Conservation (phyloP, 2,329 filamentous ascomycete genomes). For the Claviceps fusiformis region DNA sequence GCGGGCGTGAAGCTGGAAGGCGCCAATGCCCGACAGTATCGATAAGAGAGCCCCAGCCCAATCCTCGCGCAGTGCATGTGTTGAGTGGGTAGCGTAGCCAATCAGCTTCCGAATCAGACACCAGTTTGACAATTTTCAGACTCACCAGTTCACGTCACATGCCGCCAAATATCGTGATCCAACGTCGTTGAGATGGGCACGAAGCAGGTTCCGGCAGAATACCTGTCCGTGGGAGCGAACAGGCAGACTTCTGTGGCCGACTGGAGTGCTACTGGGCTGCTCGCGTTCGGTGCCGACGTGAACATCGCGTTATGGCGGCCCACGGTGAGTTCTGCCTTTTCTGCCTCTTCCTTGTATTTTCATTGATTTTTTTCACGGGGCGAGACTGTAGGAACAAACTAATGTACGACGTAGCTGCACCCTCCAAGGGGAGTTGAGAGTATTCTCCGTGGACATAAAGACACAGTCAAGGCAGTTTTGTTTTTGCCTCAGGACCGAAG, state of each 20-base stretch:
- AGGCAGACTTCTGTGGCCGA: constrained; percentile 80
- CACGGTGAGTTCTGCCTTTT: constrained; percentile 37
- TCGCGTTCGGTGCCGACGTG: constrained; percentile 81
- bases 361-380: neutral
- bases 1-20: neutral
- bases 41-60: constrained; percentile 2
- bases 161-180: constrained; percentile 2
- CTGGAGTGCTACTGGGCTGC: constrained; percentile 60
- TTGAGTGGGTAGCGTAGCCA: constrained; percentile 14
- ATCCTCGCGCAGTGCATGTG: no score
- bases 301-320: constrained; percentile 86
- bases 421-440: constrained; percentile 43
- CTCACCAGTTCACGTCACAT: constrained; percentile 10
- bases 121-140: constrained; percentile 19
- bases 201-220: constrained; percentile 27
- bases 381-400: neutral
- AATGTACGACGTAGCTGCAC: constrained; percentile 16
- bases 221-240: constrained; percentile 73
- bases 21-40: neutral
- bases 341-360: neutral
- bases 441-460: constrained; percentile 64
- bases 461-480: constrained; percentile 68
- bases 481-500: constrained; percentile 47
- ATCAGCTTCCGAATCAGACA: constrained; percentile 20
- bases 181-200: constrained; percentile 14